phyloP scores from a whole-genome alignment of 805 yeast genomes.

The Wickerhamomyces chaumierensis region DNA sequence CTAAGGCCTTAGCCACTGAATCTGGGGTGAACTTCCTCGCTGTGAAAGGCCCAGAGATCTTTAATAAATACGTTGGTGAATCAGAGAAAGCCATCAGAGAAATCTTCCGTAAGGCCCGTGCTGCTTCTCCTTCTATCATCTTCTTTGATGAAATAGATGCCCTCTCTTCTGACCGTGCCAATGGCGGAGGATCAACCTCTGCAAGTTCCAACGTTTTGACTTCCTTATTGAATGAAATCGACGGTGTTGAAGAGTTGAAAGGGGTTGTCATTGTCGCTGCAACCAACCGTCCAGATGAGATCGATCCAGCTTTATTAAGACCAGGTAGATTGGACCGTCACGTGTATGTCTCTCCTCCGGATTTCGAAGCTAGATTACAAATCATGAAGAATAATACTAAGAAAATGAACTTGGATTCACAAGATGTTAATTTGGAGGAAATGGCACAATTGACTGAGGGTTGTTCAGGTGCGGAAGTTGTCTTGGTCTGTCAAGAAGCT shows the following conservation, averaged over 20 bases:
- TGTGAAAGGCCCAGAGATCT: constrained; percentile 93
- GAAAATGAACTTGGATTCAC: constrained; percentile 43
- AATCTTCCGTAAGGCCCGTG: constrained; percentile 84
- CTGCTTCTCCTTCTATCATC: constrained; percentile 88
- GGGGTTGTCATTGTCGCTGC: constrained; percentile 95
- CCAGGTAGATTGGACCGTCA: constrained; percentile 96
- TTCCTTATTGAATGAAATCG: constrained; percentile 86
- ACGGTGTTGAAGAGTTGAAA: constrained; percentile 90
- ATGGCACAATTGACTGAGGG: constrained; percentile 70
- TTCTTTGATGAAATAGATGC: constrained; percentile 98
- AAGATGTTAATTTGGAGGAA: constrained; percentile 35
- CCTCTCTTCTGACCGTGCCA: constrained; percentile 54
- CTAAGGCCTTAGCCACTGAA: constrained; percentile 92
- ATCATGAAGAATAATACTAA: constrained; percentile 61
- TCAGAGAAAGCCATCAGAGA: constrained; percentile 90
- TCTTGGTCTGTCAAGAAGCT: constrained; percentile 86
- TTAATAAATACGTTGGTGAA: constrained; percentile 94
- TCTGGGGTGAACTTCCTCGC: constrained; percentile 90
- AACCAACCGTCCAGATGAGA: constrained; percentile 87
- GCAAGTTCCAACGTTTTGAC: constrained; percentile 82
- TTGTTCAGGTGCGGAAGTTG: constrained; percentile 95
- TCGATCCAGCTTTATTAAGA: constrained; percentile 85
- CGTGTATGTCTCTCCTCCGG: constrained; percentile 90
- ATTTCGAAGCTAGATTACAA: constrained; percentile 64
- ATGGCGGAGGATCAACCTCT: constrained; percentile 43